These are phyloP conservation scores for Pyricularia grisea DNA, from an alignment of 2,329 filamentous ascomycete species.

Conservation along the genomic window DNA sequence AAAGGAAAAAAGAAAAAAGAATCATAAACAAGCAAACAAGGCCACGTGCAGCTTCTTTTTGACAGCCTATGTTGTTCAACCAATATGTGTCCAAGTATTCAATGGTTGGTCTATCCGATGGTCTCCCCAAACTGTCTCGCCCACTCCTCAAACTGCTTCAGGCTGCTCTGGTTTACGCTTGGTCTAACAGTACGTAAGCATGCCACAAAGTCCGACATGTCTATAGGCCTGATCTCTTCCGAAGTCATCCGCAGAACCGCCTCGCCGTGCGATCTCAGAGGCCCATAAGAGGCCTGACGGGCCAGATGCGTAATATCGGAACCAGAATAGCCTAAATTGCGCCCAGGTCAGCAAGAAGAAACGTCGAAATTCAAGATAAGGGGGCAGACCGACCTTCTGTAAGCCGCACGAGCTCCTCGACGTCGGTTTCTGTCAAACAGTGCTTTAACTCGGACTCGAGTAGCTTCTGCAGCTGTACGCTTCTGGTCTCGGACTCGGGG, in stretches of 20 bases:
- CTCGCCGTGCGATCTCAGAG: constrained; percentile 81
- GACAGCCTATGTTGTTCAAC: not conserved
- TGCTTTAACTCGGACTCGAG: constrained; percentile 77
- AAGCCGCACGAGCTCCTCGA: constrained; percentile 62
- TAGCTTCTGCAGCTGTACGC: constrained; percentile 68
- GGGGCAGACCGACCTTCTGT: constrained; percentile 62
- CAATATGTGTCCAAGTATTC: not conserved
- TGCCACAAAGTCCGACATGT: constrained; percentile 71
- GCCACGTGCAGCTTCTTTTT: not conserved
- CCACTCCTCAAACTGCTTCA: constrained; percentile 92
- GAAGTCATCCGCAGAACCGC: constrained; percentile 83
- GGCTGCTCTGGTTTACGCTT: constrained; percentile 74
- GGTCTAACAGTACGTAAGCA: constrained; percentile 81
- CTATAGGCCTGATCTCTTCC: constrained; percentile 87
- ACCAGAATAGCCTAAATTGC: constrained; percentile 73
- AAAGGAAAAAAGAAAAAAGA: not conserved
- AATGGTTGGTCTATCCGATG: constrained; percentile 49
- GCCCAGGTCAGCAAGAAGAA: constrained; percentile 7
- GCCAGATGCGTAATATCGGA: constrained; percentile 94
- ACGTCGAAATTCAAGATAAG: not conserved
- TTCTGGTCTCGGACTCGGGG: constrained; percentile 74
- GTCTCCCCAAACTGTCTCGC: constrained; percentile 86
- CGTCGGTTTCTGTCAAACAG: constrained; percentile 60
- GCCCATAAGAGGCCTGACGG: constrained; percentile 97
- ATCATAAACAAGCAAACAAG: not conserved